These are phyloP conservation scores for Boletus bicolor DNA, from an alignment of 768 basidiomycete species.

Conservation along the genomic window DNA sequence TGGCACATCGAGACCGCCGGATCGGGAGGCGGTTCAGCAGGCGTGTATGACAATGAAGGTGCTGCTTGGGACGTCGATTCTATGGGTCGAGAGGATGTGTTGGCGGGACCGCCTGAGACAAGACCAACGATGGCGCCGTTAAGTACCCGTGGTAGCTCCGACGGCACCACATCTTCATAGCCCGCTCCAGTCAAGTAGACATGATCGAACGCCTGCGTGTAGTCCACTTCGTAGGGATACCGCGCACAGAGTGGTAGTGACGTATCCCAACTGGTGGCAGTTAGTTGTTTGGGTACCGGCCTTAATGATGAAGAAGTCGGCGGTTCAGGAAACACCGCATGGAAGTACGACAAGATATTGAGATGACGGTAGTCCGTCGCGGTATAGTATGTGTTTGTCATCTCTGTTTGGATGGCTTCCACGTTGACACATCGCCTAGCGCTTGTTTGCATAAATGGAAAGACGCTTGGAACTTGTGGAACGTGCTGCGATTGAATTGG, in stretches of 20 bases:
- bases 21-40: slow-evolving; percentile 49
- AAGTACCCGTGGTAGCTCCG: slow-evolving; percentile 68
- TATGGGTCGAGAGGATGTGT: background rate
- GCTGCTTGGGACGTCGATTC: background rate
- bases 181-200: slow-evolving; percentile 72
- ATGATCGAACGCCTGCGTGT: slow-evolving; percentile 51
- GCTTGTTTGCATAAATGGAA: background rate
- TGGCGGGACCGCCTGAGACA: slow-evolving; percentile 33
- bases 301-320: slow-evolving; percentile 10
- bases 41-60: slow-evolving; percentile 52
- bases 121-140: slow-evolving; percentile 82
- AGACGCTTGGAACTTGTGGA: background rate
- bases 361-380: slow-evolving; percentile 67
- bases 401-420: slow-evolving; percentile 44
- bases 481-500: slow-evolving; percentile 5
- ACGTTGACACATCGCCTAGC: slow-evolving; percentile 18
- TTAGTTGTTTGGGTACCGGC: slow-evolving; percentile 31
- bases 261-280: slow-evolving; percentile 61
- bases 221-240: slow-evolving; percentile 71
- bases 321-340: slow-evolving; percentile 43
- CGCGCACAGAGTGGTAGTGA: slow-evolving; percentile 61
- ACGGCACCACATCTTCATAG: slow-evolving; percentile 70
- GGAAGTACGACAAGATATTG: slow-evolving; percentile 74
- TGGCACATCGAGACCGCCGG: slow-evolving; percentile 61
- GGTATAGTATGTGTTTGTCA: slow-evolving; percentile 31